Percentiles rank a stretch among this genome's conserved stretches.
These are phyloP conservation scores for Pyricularia sp. DNA, from an alignment of 2,329 filamentous ascomycete species.

Conservation along the genomic window DNA sequence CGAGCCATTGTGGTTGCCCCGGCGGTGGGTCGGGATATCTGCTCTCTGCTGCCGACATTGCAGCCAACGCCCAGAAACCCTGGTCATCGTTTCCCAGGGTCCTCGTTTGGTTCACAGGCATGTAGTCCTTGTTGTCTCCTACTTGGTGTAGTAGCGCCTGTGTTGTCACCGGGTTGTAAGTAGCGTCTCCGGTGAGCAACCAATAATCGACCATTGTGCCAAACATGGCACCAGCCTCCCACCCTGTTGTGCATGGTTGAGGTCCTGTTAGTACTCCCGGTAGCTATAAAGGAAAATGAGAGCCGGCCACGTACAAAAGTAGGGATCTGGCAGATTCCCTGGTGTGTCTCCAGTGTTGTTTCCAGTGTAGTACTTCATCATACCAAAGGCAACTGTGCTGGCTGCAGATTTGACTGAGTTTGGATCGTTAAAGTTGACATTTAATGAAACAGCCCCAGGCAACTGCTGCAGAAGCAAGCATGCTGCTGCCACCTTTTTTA, in stretches of 20 bases:
- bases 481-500: neutral
- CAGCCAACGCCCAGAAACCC: conserved; percentile 79
- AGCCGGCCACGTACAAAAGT: conserved; percentile 44
- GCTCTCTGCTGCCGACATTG: conserved; percentile 69
- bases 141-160: conserved; percentile 53
- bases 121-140: conserved; percentile 50
- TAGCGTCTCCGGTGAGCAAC: conserved; percentile 56
- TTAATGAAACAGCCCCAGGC: conserved; percentile 14
- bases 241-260: conserved; percentile 36
- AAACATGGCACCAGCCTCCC: conserved; percentile 66
- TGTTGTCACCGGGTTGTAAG: conserved; percentile 51
- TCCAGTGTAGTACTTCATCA: conserved; percentile 40
- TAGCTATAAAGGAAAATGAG: neutral
- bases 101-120: conserved; percentile 56
- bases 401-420: conserved; percentile 41
- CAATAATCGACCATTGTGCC: conserved; percentile 65
- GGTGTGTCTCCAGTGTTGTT: conserved; percentile 50
- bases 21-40: conserved; percentile 60
- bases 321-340: conserved; percentile 49
- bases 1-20: conserved; percentile 64
- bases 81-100: conserved; percentile 65
- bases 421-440: conserved; percentile 23
- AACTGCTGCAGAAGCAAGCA: conserved; percentile 1
- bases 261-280: neutral
- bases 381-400: conserved; percentile 26